Conservation (phyloP, 202 grass and related monocot species). For the Elaeis oleifera region DNA sequence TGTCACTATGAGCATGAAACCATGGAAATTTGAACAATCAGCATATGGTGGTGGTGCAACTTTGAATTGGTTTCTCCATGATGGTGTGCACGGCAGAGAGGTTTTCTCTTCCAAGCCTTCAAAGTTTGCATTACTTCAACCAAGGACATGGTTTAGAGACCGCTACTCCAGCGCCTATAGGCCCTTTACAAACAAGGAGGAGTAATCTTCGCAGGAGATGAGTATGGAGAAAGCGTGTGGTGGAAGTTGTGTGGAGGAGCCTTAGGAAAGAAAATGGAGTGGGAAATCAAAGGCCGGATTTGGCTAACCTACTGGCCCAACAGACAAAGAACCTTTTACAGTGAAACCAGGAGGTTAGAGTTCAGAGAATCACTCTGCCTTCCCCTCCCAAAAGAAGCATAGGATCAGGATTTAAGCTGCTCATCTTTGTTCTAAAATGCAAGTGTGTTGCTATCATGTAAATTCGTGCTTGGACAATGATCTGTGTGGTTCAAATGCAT, state of each 20-base stretch:
- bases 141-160: slow-evolving; percentile 74
- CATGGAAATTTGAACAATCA: slow-evolving; percentile 91
- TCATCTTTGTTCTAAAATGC: no score
- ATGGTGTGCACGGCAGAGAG: slow-evolving; percentile 61
- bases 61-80: slow-evolving; percentile 75
- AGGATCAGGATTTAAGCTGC: neutral
- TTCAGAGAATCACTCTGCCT: slow-evolving; percentile 63
- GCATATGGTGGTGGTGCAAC: slow-evolving; percentile 50
- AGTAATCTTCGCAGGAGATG: slow-evolving; percentile 65
- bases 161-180: slow-evolving; percentile 54
- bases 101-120: slow-evolving; percentile 62
- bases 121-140: slow-evolving; percentile 69
- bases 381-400: slow-evolving; percentile 39
- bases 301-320: slow-evolving; percentile 95
- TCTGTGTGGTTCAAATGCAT: no score
- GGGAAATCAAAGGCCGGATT: slow-evolving; percentile 70
- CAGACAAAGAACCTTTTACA: slow-evolving; percentile 73
- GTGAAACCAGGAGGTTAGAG: slow-evolving; percentile 58
- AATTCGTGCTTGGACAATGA: no score
- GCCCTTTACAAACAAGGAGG: slow-evolving; percentile 73
- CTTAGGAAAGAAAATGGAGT: slow-evolving; percentile 50
- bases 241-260: slow-evolving; percentile 60
- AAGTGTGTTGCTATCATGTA: no score
- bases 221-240: slow-evolving; percentile 76
- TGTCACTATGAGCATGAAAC: slow-evolving; percentile 61